These are phyloP conservation scores for Hirsutella thompsonii DNA, from an alignment of 2,329 filamentous ascomycete genomes.

Conservation along the genomic window DNA sequence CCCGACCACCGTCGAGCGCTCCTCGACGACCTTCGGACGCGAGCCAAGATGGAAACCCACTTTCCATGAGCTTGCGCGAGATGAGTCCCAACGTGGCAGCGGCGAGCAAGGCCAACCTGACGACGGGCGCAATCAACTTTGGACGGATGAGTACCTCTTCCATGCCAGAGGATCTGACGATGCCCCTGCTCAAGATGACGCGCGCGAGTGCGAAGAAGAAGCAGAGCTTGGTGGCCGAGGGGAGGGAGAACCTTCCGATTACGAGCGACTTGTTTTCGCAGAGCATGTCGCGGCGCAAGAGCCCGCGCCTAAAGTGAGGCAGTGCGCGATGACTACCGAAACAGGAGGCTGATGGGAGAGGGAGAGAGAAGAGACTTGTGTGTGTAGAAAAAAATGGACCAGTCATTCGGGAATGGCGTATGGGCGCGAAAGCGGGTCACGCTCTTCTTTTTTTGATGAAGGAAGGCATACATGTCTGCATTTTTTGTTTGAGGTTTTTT, in stretches of 20 bases:
- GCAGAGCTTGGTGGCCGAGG: conserved; percentile 23
- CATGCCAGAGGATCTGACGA: conserved; percentile 18
- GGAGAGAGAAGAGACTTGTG: background rate
- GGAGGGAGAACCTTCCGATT: conserved; percentile 38
- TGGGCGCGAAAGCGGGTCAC: no score
- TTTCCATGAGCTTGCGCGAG: conserved; percentile 38
- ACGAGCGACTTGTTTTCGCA: conserved; percentile 24
- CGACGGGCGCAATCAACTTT: conserved; percentile 23
- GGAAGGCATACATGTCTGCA: no score
- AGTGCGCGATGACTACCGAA: background rate
- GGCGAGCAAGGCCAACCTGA: conserved; percentile 15
- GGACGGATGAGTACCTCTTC: conserved; percentile 27
- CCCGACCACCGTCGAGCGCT: conserved; percentile 8
- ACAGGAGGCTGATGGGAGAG: background rate
- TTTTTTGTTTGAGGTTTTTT: no score
- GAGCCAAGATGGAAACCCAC: conserved; percentile 9
- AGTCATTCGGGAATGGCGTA: background rate
- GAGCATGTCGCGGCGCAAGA: conserved; percentile 38
- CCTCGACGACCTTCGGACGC: background rate
- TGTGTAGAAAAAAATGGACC: background rate
- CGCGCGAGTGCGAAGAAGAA: conserved; percentile 37
- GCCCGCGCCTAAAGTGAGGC: conserved; percentile 31
- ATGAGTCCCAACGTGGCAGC: conserved; percentile 37
- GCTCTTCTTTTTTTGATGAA: no score
- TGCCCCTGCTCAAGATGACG: background rate